A percentile compares a stretch with the other conserved stretches of the same genome.
phyloP scores from a whole-genome alignment of 495 filamentous ascomycete genomes.

The Ramalina intermedia region DNA sequence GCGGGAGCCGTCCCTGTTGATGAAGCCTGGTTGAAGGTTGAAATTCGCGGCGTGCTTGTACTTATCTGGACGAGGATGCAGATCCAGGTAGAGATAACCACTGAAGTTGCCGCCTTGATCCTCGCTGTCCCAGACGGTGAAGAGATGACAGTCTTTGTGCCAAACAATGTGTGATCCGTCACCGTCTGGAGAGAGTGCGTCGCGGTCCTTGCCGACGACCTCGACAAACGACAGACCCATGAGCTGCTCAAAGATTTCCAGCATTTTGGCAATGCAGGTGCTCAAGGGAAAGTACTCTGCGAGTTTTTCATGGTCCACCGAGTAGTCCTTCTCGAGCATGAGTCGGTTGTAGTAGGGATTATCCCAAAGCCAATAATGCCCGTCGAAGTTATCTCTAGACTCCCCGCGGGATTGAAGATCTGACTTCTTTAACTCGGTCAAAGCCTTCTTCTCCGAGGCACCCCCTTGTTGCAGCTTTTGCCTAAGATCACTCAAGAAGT shows the following conservation, averaged over 20 bases:
- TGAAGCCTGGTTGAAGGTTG: slow-evolving; percentile 56
- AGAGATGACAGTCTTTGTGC: slow-evolving; percentile 56
- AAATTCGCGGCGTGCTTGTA: slow-evolving; percentile 67
- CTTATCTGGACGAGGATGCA: slow-evolving; percentile 53
- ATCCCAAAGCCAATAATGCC: slow-evolving; percentile 87
- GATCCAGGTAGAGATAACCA: slow-evolving; percentile 57
- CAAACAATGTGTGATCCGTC: slow-evolving; percentile 53
- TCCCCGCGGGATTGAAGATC: slow-evolving; percentile 46
- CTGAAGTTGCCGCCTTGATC: slow-evolving; percentile 50
- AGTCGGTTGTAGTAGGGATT: slow-evolving; percentile 74
- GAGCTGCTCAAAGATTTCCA: slow-evolving; percentile 83
- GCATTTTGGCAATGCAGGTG: slow-evolving; percentile 76
- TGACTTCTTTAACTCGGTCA: slow-evolving; percentile 66
- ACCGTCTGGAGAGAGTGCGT: slow-evolving; percentile 37
- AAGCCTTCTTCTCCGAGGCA: slow-evolving; percentile 53
- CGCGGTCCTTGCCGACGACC: slow-evolving; percentile 46
- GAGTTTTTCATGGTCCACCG: slow-evolving; percentile 75
- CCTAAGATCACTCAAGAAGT: slow-evolving; percentile 72
- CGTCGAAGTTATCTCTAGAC: slow-evolving; percentile 39
- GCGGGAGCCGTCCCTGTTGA: slow-evolving; percentile 40
- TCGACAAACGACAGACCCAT: slow-evolving; percentile 88
- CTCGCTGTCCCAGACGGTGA: slow-evolving; percentile 58
- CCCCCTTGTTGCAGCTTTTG: slow-evolving; percentile 62
- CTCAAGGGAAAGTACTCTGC: slow-evolving; percentile 88
- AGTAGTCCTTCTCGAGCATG: slow-evolving; percentile 84